A percentile compares a stretch with the other conserved stretches of the same genome.
Evolutionary conservation across 352 stramenopile genomes (phyloP).

Genomic region (Phytopythium montanum): DNA sequence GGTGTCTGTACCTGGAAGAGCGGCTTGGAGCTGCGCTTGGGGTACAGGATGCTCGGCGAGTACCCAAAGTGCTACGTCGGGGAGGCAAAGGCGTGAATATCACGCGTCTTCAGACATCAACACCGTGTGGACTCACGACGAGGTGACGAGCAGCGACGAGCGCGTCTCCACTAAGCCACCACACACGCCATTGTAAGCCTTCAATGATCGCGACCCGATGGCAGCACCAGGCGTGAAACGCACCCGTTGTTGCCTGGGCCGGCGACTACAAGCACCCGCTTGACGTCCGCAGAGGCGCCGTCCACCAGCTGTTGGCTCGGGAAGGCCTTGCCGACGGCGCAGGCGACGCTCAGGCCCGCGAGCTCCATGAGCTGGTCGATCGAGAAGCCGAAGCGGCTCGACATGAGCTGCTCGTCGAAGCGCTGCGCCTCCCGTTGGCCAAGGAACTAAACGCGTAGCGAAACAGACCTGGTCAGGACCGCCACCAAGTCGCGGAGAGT

Average conservation of each 20-base stretch:
- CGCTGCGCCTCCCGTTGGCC: slow-evolving; percentile 66
- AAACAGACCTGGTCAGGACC: background rate
- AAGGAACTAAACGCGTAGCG: slow-evolving; percentile 37
- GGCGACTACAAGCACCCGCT: slow-evolving; percentile 90
- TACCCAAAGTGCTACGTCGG: slow-evolving; percentile 94
- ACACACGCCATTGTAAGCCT: background rate
- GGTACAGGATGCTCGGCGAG: slow-evolving; percentile 92
- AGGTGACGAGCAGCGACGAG: slow-evolving; percentile 98
- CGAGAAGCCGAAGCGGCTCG: slow-evolving; percentile 80
- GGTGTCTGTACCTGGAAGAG: slow-evolving; percentile 60
- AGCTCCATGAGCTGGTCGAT: slow-evolving; percentile 99
- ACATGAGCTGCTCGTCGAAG: slow-evolving; percentile 93
- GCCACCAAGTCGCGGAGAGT: background rate
- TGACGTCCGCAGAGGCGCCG: slow-evolving; percentile 7
- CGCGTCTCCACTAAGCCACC: slow-evolving; percentile 88
- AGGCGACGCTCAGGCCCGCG: slow-evolving; percentile 94
- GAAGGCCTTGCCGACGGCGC: slow-evolving; percentile 82
- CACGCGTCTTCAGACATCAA: background rate
- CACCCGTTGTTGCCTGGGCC: slow-evolving; percentile 98
- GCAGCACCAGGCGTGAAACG: background rate
- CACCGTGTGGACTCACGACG: slow-evolving; percentile 35
- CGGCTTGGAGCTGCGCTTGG: slow-evolving; percentile 82
- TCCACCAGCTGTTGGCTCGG: slow-evolving; percentile 6
- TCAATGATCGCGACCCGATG: too few relatives aligned
- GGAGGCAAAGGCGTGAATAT: background rate